A percentile compares a stretch with the other conserved stretches of the same genome.
These are phyloP conservation scores for Hansenula sp. DNA, from an alignment of 1,139 yeast genomes.

Conservation along the genomic window DNA sequence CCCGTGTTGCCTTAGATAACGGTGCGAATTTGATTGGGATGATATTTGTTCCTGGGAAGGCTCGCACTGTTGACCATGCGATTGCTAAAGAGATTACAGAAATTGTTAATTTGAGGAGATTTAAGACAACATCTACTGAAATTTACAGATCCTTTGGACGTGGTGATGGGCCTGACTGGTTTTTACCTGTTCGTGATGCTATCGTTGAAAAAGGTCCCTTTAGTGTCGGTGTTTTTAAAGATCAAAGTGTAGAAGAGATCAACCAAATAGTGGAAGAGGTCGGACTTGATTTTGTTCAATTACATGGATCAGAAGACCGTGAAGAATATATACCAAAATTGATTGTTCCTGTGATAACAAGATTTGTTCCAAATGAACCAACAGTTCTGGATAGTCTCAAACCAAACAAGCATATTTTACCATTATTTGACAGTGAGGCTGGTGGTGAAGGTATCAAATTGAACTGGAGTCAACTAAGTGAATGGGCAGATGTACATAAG, in stretches of 20 bases:
- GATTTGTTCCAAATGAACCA: slow-evolving; percentile 64
- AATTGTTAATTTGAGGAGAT: slow-evolving; percentile 26
- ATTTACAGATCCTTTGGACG: slow-evolving; percentile 6
- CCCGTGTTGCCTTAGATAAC: slow-evolving; percentile 56
- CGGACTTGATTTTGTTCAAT: slow-evolving; percentile 72
- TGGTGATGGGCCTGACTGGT: slow-evolving; percentile 5
- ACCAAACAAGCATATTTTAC: slow-evolving; percentile 40
- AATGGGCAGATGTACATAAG: slow-evolving; percentile 32
- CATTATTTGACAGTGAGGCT: slow-evolving; percentile 78
- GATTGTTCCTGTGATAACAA: slow-evolving; percentile 61
- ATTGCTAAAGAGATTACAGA: slow-evolving; percentile 53
- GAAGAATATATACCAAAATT: slow-evolving; percentile 43
- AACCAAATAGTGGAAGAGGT: slow-evolving; percentile 41
- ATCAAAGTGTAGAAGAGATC: slow-evolving; percentile 70
- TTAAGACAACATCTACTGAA: slow-evolving; percentile 18
- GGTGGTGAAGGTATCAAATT: slow-evolving; percentile 89
- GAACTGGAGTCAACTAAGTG: slow-evolving; percentile 58
- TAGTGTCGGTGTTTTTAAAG: slow-evolving; percentile 87
- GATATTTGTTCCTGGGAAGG: slow-evolving; percentile 79
- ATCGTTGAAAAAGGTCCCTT: slow-evolving; percentile 59
- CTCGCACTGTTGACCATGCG: slow-evolving; percentile 58
- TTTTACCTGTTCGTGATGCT: slow-evolving; percentile 6
- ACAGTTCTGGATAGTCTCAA: slow-evolving; percentile 23
- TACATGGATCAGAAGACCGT: slow-evolving; percentile 83
- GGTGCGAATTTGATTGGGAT: slow-evolving; percentile 83